Evolutionary conservation across 2,329 filamentous ascomycete genomes (phyloP).

Genomic region (Ceratocystis cubensis): DNA sequence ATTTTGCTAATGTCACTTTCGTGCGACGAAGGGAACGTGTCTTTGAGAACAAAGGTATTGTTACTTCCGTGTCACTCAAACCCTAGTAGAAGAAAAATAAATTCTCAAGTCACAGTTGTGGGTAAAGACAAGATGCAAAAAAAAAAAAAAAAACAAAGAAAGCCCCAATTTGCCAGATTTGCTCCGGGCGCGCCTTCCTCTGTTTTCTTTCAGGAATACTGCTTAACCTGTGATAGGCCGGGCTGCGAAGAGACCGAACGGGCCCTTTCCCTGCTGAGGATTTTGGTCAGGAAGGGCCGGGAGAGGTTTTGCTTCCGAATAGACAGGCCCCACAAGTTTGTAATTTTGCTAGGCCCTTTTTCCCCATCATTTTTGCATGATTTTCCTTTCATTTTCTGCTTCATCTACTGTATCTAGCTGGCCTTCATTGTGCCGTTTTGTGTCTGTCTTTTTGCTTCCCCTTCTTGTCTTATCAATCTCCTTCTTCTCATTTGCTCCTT

Average conservation of each 20-base stretch:
- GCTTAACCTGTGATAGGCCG: neutral
- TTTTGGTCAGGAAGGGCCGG: too few relatives aligned
- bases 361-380: too few relatives aligned
- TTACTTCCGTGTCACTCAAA: too few relatives aligned
- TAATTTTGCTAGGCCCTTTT: too few relatives aligned
- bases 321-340: too few relatives aligned
- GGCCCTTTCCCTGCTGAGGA: too few relatives aligned
- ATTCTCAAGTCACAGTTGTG: too few relatives aligned
- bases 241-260: neutral
- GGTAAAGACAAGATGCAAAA: too few relatives aligned
- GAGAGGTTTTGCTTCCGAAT: too few relatives aligned
- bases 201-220: neutral
- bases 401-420: neutral
- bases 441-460: neutral
- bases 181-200: neutral
- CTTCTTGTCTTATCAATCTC: neutral
- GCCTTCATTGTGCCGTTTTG: too few relatives aligned
- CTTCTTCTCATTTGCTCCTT: neutral
- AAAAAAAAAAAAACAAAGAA: too few relatives aligned
- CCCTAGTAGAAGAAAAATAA: too few relatives aligned
- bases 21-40: neutral
- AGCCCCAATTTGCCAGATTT: slow-evolving; percentile 1
- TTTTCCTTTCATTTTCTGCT: slow-evolving; percentile 6
- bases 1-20: neutral
- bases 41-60: slow-evolving; percentile 3